Evolutionary conservation across 805 yeast genomes (phyloP), one percentile per base, ranked within the genome.

Genomic region (Brettanomyces naardenensis): DNA sequence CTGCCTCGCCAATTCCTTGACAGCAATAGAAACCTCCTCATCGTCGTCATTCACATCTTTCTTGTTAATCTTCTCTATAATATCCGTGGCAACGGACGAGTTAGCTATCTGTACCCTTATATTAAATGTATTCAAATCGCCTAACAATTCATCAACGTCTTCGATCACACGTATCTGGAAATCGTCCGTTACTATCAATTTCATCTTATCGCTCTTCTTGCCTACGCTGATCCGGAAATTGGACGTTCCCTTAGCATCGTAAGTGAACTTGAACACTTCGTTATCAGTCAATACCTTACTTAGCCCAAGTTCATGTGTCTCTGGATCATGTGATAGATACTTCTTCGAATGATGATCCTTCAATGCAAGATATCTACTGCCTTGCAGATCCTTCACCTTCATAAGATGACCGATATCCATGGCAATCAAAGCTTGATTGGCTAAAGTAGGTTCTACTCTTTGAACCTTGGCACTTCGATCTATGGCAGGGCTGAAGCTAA

Each of bases 111-210:
- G 62, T 1, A 54, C 36, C 22, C 62, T 42, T 2, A 61, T 38
- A 1, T 43, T 39, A 33, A 52, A 31, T 6, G 11, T n/a, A 20
- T 31, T 31, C 13, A 31, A n/a, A 31, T 31, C 56, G 21, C 48
- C 41, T 7, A 58, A 30, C 6, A 59, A 19, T 37, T 55, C 51
- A 4, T 58, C 61, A 1, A 47, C 42, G 42, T 60, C 63, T 9
- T 49, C 37, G 3, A 59, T 56, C 6, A 59, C 44, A 27, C 47
- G 47, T 22, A 54, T 34, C 17, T 46, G 42, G 5, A 48, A 44
- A 3, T 44, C 42, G 9, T 45, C 29, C 20, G 28, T 22, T 10
- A 33, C 36, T 2, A 33, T 23, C 28, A 22, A 42, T 15, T 31
- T 31, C 13, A 13, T 7, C 2, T 13, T 10, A 13, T 19, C 6